Conservation (phyloP, 1,284 basidiomycete species). For the Grifola frondosa region DNA sequence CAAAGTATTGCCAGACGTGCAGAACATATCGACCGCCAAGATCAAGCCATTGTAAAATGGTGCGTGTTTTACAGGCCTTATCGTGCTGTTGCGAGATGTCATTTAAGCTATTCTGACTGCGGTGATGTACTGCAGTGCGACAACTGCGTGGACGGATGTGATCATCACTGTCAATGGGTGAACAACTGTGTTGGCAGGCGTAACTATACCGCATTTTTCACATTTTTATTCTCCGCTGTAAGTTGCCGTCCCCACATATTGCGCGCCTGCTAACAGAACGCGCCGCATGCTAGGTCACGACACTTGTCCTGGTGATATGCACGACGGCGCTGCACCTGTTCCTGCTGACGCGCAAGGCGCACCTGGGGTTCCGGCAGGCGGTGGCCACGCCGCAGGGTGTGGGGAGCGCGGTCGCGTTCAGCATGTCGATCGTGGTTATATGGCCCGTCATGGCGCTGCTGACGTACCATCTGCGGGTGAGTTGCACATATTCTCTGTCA, state of each 20-base stretch:
- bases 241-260: slow-evolving; percentile 33
- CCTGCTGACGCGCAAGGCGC: slow-evolving; percentile 54
- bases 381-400: slow-evolving; percentile 50
- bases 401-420: slow-evolving; percentile 80
- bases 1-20: slow-evolving; percentile 91
- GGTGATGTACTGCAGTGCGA: slow-evolving; percentile 73
- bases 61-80: slow-evolving; percentile 33
- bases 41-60: slow-evolving; percentile 91
- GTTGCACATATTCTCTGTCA: slow-evolving; percentile 29
- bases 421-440: slow-evolving; percentile 66
- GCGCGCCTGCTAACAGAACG: slow-evolving; percentile 1
- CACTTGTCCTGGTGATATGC: slow-evolving; percentile 72
- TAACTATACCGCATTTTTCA: slow-evolving; percentile 90
- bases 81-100: neutral
- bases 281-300: slow-evolving; percentile 51
- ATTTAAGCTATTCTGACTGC: no score
- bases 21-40: slow-evolving; percentile 87
- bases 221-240: slow-evolving; percentile 72
- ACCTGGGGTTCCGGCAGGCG: slow-evolving; percentile 56
- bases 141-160: slow-evolving; percentile 89
- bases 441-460: slow-evolving; percentile 81
- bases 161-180: slow-evolving; percentile 94
- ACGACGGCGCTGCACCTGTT: slow-evolving; percentile 83
- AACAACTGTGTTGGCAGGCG: slow-evolving; percentile 92
- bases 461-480: slow-evolving; percentile 81